phyloP scores from a whole-genome alignment of 2,329 filamentous ascomycete species.

The Truncatella angustata region DNA sequence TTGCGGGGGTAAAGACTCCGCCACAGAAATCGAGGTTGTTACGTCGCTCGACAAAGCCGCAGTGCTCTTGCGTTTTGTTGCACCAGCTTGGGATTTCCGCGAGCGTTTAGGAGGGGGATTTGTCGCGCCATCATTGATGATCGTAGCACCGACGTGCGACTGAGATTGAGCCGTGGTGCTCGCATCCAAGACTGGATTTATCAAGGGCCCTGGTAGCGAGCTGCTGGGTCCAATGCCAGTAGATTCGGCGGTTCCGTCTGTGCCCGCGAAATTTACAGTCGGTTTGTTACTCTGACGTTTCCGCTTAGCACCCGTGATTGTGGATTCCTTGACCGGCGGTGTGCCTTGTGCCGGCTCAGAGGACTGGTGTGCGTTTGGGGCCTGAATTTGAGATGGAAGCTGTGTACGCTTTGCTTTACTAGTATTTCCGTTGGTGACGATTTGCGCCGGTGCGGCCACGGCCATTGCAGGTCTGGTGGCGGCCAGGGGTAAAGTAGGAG shows the following conservation, averaged over 20 bases:
- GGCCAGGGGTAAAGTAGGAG: constrained; percentile 10
- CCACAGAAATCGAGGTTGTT: constrained; percentile 11
- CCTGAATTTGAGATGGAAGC: constrained; percentile 10
- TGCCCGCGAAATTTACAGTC: constrained; percentile 14
- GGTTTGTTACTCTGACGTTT: constrained; percentile 26
- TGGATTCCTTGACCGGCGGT: constrained; percentile 25
- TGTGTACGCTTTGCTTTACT: constrained; percentile 19
- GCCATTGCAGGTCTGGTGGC: neutral
- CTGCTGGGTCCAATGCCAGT: no score
- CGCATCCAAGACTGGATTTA: neutral
- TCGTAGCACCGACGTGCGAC: neutral
- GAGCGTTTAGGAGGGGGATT: constrained; percentile 19
- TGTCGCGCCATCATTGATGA: constrained; percentile 6
- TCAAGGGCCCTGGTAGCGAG: neutral
- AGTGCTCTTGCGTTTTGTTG: constrained; percentile 21
- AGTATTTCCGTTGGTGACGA: constrained; percentile 12
- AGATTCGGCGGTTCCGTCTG: neutral
- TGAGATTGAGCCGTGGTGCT: neutral
- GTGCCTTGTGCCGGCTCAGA: constrained; percentile 10
- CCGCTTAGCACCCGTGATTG: constrained; percentile 30
- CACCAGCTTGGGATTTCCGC: constrained; percentile 25
- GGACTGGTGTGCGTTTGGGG: constrained; percentile 3
- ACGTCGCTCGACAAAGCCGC: constrained; percentile 4
- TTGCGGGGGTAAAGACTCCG: constrained; percentile 17
- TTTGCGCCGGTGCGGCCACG: neutral